Evolutionary conservation across 2,329 filamentous ascomycete species (phyloP), one percentile per base, ranked within the genome.

Genomic region (Penicillium vulpinum): DNA sequence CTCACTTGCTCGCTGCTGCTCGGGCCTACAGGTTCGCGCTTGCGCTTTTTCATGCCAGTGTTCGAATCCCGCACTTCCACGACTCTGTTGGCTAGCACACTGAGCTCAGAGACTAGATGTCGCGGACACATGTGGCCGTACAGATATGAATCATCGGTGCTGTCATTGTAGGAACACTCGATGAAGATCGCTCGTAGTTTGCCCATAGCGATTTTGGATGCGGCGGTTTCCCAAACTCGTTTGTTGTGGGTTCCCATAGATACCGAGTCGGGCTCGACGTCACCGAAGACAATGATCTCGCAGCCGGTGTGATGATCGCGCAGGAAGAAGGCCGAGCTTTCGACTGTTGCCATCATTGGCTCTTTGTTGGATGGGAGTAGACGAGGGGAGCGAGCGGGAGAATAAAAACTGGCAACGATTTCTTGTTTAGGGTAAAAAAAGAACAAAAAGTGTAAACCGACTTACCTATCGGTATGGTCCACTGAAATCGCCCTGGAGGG

Each of bases 251-350:
- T 92, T 1, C 85, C 88, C 2, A 93, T 75, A 0, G 91, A 95
- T 26, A 97, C 76, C 9, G 86, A 88, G 73, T 99, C 94, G 0
- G 94, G 92, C 70, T 99, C 94, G 36, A 97, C 90, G 64, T 99
- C 94, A 18, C 94, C 94, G 70, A 97, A 97, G 47, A 99, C 90
- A 58, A 99, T 84, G 3, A 97, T 85, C 74, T 99, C 93, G 31
- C 83, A 83, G 1, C 85, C 83, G 0, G 86, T 89, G 0, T 77
- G 71, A 33, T 88, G 80, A 58, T 94, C 89, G 36, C 91, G 89
- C 62, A 99, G 89, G 74, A 99, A 97, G 75, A 92, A 97, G 0
- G 91, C 93, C 18, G 92, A 94, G 61, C 91, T 96, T 71, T 97
- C 91, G 58, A 73, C 76, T 26, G 64, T 73, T 57, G 69, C 67